These are phyloP conservation scores for Exidia glandulosa DNA, from an alignment of 768 basidiomycete species.

Conservation along the genomic window DNA sequence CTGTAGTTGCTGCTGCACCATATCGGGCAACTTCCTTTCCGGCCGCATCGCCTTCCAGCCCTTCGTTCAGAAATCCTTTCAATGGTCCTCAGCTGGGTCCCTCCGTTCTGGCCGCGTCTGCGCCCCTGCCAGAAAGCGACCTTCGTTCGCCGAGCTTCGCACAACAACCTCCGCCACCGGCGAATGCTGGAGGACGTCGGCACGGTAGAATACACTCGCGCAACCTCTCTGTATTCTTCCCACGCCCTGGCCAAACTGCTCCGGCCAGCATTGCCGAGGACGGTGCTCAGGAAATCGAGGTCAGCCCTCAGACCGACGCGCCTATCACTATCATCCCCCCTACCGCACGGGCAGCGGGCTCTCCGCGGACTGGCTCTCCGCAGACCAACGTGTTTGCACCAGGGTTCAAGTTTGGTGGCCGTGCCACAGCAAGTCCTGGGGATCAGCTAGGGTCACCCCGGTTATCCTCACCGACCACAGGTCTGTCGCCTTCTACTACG, in stretches of 20 bases:
- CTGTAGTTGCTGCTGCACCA: background rate
- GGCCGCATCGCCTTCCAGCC: background rate
- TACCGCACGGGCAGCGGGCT: conserved; percentile 22
- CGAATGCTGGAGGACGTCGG: conserved; percentile 18
- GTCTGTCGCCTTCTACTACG: conserved; percentile 5
- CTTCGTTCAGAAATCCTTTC: background rate
- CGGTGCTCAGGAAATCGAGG: conserved; percentile 41
- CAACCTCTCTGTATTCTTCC: conserved; percentile 88
- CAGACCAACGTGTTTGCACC: conserved; percentile 32
- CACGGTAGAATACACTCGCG: conserved; percentile 79
- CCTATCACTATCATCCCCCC: conserved; percentile 38
- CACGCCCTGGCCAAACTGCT: conserved; percentile 54
- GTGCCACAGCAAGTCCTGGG: conserved; percentile 30
- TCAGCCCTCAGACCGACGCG: conserved; percentile 25
- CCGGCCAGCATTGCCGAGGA: conserved; percentile 58
- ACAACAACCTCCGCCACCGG: background rate
- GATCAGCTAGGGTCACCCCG: conserved; percentile 13
- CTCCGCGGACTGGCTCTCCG: conserved; percentile 8
- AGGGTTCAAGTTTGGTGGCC: conserved; percentile 57
- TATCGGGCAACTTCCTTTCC: background rate
- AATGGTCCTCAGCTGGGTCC: background rate
- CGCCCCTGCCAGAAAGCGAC: background rate
- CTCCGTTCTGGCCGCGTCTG: background rate
- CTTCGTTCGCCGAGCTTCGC: background rate
- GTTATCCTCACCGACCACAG: conserved; percentile 7